These are phyloP conservation scores for Eleusine coracana DNA, from an alignment of 176 grass and related monocot species.

Conservation along the genomic window DNA sequence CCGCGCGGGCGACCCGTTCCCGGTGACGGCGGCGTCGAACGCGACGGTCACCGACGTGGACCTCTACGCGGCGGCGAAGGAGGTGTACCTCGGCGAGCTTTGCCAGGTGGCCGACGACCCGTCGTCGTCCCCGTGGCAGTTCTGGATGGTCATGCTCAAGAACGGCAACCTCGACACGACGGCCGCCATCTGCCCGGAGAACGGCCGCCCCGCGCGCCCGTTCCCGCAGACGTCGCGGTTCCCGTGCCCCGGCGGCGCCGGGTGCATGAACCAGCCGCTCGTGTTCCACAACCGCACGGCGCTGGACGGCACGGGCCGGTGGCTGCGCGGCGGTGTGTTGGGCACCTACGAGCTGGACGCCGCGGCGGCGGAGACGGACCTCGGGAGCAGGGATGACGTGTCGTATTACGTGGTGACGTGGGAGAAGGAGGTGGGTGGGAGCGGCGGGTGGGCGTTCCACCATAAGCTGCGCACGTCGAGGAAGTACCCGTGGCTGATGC, in stretches of 20 bases:
- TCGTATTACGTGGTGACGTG: slow-evolving; percentile 78
- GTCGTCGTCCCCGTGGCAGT: slow-evolving; percentile 59
- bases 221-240: slow-evolving; percentile 66
- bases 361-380: not conserved
- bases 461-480: slow-evolving; percentile 64
- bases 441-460: slow-evolving; percentile 76
- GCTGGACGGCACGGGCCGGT: slow-evolving; percentile 28
- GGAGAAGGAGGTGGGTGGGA: slow-evolving; percentile 66
- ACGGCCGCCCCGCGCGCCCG: slow-evolving; percentile 64
- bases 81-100: slow-evolving; percentile 73
- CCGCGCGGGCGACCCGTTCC: slow-evolving; percentile 53
- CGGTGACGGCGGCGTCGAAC: not conserved
- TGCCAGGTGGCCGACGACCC: slow-evolving; percentile 66
- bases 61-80: slow-evolving; percentile 68
- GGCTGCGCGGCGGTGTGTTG: slow-evolving; percentile 62
- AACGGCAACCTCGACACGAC: slow-evolving; percentile 90
- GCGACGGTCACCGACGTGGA: slow-evolving; percentile 52
- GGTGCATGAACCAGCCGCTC: slow-evolving; percentile 97
- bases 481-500: slow-evolving; percentile 96
- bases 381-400: not conserved
- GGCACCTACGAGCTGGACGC: slow-evolving; percentile 79
- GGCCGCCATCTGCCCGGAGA: slow-evolving; percentile 64
- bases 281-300: slow-evolving; percentile 78
- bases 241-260: slow-evolving; percentile 74
- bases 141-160: slow-evolving; percentile 99